Evolutionary conservation across 805 yeast species (phyloP).

Genomic region (Cyberlindnera amylophila): DNA sequence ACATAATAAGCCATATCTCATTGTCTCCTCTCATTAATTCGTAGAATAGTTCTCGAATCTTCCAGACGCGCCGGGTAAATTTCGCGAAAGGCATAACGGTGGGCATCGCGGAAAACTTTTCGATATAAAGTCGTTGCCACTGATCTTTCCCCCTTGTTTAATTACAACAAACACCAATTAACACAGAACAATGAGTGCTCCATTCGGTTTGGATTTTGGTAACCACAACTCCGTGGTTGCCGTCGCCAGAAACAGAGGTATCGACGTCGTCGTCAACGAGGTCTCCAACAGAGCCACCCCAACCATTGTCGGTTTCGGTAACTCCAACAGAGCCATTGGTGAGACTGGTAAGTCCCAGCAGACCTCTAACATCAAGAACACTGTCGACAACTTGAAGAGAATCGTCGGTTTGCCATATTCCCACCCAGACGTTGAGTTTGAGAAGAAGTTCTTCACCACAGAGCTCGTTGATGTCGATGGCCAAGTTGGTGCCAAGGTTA

Average conservation of each 20-base stretch:
- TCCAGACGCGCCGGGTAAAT: slow-evolving; percentile 7
- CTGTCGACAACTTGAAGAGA: slow-evolving; percentile 93
- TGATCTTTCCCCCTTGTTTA: background rate
- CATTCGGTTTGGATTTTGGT: slow-evolving; percentile 98
- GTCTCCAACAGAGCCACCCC: slow-evolving; percentile 98
- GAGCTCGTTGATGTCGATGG: slow-evolving; percentile 73
- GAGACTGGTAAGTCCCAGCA: slow-evolving; percentile 96
- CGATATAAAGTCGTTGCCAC: slow-evolving; percentile 4
- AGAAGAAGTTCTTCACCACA: slow-evolving; percentile 69
- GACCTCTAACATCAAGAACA: slow-evolving; percentile 93
- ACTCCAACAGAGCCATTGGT: slow-evolving; percentile 86
- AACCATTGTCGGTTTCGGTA: slow-evolving; percentile 84
- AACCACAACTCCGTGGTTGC: slow-evolving; percentile 91
- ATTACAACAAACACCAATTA: background rate
- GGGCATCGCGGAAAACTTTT: slow-evolving; percentile 14
- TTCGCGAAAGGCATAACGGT: slow-evolving; percentile 2
- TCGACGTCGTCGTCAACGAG: slow-evolving; percentile 96
- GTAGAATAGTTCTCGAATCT: slow-evolving; percentile 7
- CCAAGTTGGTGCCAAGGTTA: slow-evolving; percentile 79
- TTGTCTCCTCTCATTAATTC: no score
- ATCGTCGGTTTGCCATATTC: slow-evolving; percentile 71
- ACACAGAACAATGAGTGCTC: slow-evolving; percentile 68
- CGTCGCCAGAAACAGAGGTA: slow-evolving; percentile 97
- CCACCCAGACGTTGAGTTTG: slow-evolving; percentile 76
- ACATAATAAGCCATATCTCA: no score